phyloP scores from a whole-genome alignment of 352 stramenopile species.

The Phytophthora boehmeriae region DNA sequence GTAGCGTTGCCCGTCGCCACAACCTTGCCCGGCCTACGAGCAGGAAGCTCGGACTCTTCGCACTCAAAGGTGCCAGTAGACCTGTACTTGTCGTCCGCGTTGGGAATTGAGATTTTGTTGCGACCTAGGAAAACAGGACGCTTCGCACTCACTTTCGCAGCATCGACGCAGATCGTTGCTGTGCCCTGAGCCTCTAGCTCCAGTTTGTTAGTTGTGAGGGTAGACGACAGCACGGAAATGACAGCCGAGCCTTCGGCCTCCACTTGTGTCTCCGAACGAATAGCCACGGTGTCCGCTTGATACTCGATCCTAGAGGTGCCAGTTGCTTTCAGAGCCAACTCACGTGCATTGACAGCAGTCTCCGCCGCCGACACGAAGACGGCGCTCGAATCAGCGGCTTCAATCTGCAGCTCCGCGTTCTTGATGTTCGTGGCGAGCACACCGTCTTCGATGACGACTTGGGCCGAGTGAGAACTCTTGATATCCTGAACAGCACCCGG shows the following conservation, averaged over 20 bases:
- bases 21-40: background rate
- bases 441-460: constrained; percentile 8
- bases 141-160: background rate
- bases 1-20: background rate
- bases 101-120: constrained; percentile 12
- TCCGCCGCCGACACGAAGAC: constrained; percentile 6
- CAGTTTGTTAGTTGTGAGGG: constrained; percentile 4
- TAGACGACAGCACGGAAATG: constrained; percentile 8
- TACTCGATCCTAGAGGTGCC: constrained; percentile 7
- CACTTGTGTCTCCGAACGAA: constrained; percentile 7
- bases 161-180: constrained; percentile 5
- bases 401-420: constrained; percentile 3
- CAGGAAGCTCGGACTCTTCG: background rate
- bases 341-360: constrained; percentile 2
- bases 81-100: constrained; percentile 9
- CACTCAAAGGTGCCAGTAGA: constrained; percentile 9
- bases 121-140: background rate
- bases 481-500: constrained; percentile 1
- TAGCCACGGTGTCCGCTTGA: background rate
- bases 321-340: constrained; percentile 1
- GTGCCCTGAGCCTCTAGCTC: constrained; percentile 4
- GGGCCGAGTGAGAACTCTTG: background rate
- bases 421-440: constrained; percentile 5
- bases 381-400: background rate
- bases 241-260: background rate